A percentile compares a stretch with the other conserved stretches of the same genome.
Evolutionary conservation across 331 rosid genomes (phyloP).

Genomic region (Phaseolus coccineus): DNA sequence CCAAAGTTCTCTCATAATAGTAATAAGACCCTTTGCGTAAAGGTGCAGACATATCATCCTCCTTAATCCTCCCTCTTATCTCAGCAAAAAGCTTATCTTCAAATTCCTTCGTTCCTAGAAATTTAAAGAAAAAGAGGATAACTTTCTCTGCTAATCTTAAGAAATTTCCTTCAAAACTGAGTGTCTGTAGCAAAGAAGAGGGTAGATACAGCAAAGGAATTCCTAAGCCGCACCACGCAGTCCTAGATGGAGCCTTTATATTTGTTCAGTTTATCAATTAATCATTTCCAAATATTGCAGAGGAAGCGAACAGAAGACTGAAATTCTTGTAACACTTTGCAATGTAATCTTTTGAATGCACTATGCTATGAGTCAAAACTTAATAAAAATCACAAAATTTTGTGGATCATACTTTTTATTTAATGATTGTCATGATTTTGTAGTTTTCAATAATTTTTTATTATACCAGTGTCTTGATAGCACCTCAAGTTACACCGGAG

Average conservation of each 20-base stretch:
- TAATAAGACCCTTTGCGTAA: slow-evolving; percentile 71
- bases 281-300: background rate
- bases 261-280: slow-evolving; percentile 15
- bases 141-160: background rate
- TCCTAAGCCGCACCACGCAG: background rate
- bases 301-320: background rate
- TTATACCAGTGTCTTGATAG: background rate
- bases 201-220: background rate
- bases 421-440: background rate
- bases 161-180: background rate
- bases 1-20: slow-evolving; percentile 70
- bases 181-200: background rate
- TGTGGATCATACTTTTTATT: background rate
- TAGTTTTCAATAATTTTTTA: background rate
- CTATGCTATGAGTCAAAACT: background rate
- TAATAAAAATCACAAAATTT: background rate
- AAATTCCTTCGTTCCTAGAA: slow-evolving; percentile 64
- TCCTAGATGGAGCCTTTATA: background rate
- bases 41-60: slow-evolving; percentile 83
- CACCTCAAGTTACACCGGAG: background rate
- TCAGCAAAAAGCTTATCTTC: slow-evolving; percentile 76
- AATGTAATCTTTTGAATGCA: background rate
- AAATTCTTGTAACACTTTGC: background rate
- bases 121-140: background rate
- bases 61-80: slow-evolving; percentile 84